Percentiles rank a stretch among this genome's conserved stretches.
phyloP scores from a whole-genome alignment of 108 stramenopile species.

The Cyclotella cryptica region DNA sequence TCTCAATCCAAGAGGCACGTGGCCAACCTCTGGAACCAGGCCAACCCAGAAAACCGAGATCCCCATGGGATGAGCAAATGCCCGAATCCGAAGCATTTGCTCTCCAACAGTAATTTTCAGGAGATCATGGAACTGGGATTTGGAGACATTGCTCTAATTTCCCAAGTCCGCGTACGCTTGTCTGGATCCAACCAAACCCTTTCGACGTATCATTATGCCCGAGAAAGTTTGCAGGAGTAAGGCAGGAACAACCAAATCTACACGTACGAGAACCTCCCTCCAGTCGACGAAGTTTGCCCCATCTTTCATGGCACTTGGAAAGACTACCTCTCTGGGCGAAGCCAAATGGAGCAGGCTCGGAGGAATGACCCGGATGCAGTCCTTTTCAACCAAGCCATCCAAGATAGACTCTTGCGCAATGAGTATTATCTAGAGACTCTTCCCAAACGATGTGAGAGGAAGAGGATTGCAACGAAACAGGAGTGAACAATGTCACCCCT shows the following conservation, averaged over 20 bases:
- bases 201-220: background rate
- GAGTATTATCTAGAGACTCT: too few species aligned
- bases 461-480: too few species aligned
- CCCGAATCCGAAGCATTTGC: conserved; percentile 1
- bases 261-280: background rate
- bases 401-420: too few species aligned
- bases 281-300: background rate
- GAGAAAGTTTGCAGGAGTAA: background rate
- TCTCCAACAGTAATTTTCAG: background rate
- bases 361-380: background rate
- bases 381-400: background rate
- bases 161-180: background rate
- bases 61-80: background rate
- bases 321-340: background rate
- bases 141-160: background rate
- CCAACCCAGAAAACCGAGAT: background rate
- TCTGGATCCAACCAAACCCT: background rate
- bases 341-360: background rate
- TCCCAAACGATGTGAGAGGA: too few species aligned
- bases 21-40: background rate
- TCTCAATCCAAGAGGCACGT: background rate
- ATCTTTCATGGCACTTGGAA: background rate
- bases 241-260: background rate
- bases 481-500: too few species aligned
- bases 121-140: background rate